Conservation (phyloP, 805 yeast genomes). For the Starmerella bombicola region DNA sequence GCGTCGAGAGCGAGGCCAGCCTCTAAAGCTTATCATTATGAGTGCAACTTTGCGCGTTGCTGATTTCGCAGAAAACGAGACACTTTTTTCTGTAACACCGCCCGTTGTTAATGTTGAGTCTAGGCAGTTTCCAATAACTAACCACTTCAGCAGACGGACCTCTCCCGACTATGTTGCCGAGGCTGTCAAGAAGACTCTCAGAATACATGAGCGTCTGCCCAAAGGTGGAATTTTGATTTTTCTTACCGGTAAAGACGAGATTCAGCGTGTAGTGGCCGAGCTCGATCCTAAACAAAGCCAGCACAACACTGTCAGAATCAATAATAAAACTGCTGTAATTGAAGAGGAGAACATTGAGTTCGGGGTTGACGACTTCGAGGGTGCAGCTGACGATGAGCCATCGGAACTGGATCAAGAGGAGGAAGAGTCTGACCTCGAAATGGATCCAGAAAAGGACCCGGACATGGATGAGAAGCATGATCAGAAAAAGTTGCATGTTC, state of each 20-base stretch:
- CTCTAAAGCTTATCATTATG: conserved; percentile 80
- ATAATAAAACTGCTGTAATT: conserved; percentile 48
- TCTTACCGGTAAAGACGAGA: conserved; percentile 91
- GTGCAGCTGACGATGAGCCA: conserved; percentile 34
- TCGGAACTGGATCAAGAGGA: conserved; percentile 33
- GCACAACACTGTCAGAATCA: conserved; percentile 34
- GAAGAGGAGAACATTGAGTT: conserved; percentile 83
- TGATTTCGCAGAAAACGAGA: conserved; percentile 75
- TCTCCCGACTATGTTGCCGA: conserved; percentile 70
- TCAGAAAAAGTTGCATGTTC: conserved; percentile 65
- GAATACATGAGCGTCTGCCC: conserved; percentile 76
- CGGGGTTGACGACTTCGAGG: conserved; percentile 30
- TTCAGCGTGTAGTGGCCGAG: conserved; percentile 57
- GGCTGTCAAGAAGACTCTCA: conserved; percentile 69
- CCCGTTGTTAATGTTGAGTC: conserved; percentile 85
- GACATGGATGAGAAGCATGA: conserved; percentile 39
- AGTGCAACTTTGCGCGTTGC: conserved; percentile 91
- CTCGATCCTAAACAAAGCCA: conserved; percentile 50
- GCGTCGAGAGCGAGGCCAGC: conserved; percentile 44
- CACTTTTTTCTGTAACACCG: conserved; percentile 58
- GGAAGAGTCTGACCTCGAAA: conserved; percentile 34
- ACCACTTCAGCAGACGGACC: conserved; percentile 78
- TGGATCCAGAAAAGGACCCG: conserved; percentile 40
- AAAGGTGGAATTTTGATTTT: conserved; percentile 89
- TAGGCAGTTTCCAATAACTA: conserved; percentile 84